Conservation (phyloP, 176 grass and related monocot species). For the Juncus inflexus region DNA sequence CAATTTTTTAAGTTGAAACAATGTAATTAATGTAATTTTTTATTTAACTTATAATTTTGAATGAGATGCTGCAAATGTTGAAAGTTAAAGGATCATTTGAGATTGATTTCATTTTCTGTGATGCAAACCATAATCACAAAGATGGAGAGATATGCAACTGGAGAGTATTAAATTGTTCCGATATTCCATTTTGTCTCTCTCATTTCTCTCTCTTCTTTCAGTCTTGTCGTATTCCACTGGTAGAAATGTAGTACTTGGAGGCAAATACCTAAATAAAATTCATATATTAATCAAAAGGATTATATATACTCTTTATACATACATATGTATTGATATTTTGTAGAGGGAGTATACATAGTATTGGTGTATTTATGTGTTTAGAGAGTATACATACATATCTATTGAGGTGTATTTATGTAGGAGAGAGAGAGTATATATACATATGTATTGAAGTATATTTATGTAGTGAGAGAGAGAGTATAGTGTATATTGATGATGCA, state of each 20-base stretch:
- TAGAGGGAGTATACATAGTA: too few relatives aligned
- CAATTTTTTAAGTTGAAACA: slow-evolving; percentile 37
- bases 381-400: background rate
- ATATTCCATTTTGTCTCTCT: slow-evolving; percentile 21
- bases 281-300: background rate
- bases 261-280: slow-evolving; percentile 54
- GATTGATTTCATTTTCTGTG: slow-evolving; percentile 44
- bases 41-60: slow-evolving; percentile 56
- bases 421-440: background rate
- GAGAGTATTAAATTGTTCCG: slow-evolving; percentile 38
- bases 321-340: too few relatives aligned
- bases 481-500: background rate
- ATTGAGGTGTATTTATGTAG: background rate
- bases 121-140: slow-evolving; percentile 55
- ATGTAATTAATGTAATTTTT: slow-evolving; percentile 56
- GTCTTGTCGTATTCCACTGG: slow-evolving; percentile 38
- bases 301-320: background rate
- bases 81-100: slow-evolving; percentile 60
- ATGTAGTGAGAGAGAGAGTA: background rate
- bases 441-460: background rate
- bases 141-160: slow-evolving; percentile 43
- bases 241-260: slow-evolving; percentile 51
- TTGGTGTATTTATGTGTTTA: background rate
- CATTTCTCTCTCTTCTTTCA: background rate
- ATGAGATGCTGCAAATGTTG: slow-evolving; percentile 41